Evolutionary conservation across 305 asterid genomes (phyloP), one percentile per base, ranked within the genome.

Genomic region (Plantago coronopus): DNA sequence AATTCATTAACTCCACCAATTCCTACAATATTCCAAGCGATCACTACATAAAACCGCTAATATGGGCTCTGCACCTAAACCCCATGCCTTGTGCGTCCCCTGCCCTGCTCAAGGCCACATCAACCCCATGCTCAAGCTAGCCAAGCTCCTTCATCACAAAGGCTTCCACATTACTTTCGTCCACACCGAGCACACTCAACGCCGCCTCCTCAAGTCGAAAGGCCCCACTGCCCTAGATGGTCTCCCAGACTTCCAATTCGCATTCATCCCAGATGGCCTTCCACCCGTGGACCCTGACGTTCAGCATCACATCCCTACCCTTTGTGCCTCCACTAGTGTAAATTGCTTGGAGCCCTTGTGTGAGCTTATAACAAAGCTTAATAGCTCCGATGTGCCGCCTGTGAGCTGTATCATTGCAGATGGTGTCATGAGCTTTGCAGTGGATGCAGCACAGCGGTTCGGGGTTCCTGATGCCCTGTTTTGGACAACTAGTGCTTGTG

Each of bases 381-480:
- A 63, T 8, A 18, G 15, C 22, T 20, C 40, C 4, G 51, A 18
- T 0, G 63, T 14, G 45, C 83, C 83, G 50, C 76, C 77, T n/a
- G 81, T 76, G 54, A 76, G 37, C 61, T 76, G 79, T 60, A 66
- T 79, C 13, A 77, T 79, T 21, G 59, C 78, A 18, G 84, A 79
- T 23, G 81, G 75, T 10, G 71, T 54, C 22, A 76, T 79, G 82
- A 66, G 70, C 66, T 79, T 79, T 38, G 69, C 81, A 0, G 6
- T 76, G 21, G 42, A 57, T 45, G 77, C 73, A 8, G 77, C 77
- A 13, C 66, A 67, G 51, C 54, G 54, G 15, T 67, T 72, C 21
- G 54, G 73, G 17, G 21, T 72, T 27, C 67, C 70, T 50, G 77
- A 57, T 23, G 73, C 63, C n/a, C 43, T 67, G n/a, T 63, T 72